phyloP scores from a whole-genome alignment of 768 basidiomycete genomes.

The Rubroboletus satanas region DNA sequence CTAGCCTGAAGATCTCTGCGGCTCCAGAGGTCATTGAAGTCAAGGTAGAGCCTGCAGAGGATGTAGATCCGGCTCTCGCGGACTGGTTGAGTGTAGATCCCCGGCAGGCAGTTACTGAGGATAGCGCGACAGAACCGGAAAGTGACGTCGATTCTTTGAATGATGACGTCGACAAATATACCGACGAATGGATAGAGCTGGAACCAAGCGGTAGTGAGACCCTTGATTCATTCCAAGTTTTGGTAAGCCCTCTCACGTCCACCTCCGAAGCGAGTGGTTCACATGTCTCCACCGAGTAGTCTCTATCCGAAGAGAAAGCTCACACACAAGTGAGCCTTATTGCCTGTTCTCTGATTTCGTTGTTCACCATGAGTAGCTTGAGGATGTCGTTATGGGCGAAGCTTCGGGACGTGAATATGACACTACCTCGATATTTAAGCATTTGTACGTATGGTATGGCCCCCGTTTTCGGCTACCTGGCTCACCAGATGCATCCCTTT shows the following conservation, averaged over 20 bases:
- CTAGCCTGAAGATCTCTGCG: not conserved
- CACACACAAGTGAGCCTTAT: conserved; percentile 4
- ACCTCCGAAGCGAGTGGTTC: not conserved
- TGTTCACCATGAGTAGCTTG: conserved; percentile 6
- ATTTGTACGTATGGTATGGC: conserved; percentile 53
- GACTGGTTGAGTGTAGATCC: conserved; percentile 62
- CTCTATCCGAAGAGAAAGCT: conserved; percentile 9
- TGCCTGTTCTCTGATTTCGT: not conserved
- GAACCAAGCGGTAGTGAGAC: conserved; percentile 19
- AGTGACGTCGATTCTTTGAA: conserved; percentile 71
- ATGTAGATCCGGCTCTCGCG: conserved; percentile 46
- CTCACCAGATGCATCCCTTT: not conserved
- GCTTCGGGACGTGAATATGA: conserved; percentile 76
- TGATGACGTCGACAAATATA: conserved; percentile 43
- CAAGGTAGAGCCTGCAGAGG: conserved; percentile 30
- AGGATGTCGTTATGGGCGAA: conserved; percentile 68
- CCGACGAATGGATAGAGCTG: conserved; percentile 40
- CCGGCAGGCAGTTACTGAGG: conserved; percentile 23
- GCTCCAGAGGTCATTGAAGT: conserved; percentile 4
- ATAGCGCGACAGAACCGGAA: conserved; percentile 48
- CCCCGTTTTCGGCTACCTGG: not conserved
- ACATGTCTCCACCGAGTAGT: conserved; percentile 1
- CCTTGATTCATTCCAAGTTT: conserved; percentile 17
- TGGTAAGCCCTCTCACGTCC: not conserved
- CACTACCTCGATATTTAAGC: conserved; percentile 70